Evolutionary conservation across 306 rosid genomes (phyloP), one percentile per base, ranked within the genome.

Genomic region (Quercus ilex): DNA sequence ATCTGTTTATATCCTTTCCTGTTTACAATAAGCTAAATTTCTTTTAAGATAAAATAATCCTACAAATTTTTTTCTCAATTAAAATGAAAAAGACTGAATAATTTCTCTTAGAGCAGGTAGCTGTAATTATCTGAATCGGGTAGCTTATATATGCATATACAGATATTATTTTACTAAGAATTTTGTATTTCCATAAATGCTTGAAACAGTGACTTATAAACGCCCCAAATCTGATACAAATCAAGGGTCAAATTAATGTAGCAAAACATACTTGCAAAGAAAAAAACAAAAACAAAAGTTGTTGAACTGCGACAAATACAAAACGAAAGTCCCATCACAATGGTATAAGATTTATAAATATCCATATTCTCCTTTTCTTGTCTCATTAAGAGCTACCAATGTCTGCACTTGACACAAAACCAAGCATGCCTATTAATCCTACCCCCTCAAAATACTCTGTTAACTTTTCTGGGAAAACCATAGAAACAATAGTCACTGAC

Each of bases 401-500:
- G 58, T 19, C 19, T 4, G 20, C 19, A 55, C 19, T 46, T 11
- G 14, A 46, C 13, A 0, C 21, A 55, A 55, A 55, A 13, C 9
- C 21, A 5, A 55, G 6, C 63, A 57, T 20, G 7, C 20, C 10
- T 20, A 57, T 7, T 30, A 57, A 57, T 21, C 11, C 11, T 3
- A 57, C 4, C 63, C 21, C 15, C 26, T 49, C 49, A 7, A 80
- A 51, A 5, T 31, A 73, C 18, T 30, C 13, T 9, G 74, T 84
- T 12, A 5, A 5, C 2, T 73, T 12, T 17, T 73, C 74, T 38
- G 82, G 71, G 12, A 10, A 52, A 55, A 35, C 15, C 46, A 77
- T 80, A 30, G 87, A 73, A 80, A 84, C 80, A 31, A 84, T 38
- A 0, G 9, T 84, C 12, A 77, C 84, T 0, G 1, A 73, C 71